These are phyloP conservation scores for Zalaria obscura DNA, from an alignment of 2,329 filamentous ascomycete species.

Conservation along the genomic window DNA sequence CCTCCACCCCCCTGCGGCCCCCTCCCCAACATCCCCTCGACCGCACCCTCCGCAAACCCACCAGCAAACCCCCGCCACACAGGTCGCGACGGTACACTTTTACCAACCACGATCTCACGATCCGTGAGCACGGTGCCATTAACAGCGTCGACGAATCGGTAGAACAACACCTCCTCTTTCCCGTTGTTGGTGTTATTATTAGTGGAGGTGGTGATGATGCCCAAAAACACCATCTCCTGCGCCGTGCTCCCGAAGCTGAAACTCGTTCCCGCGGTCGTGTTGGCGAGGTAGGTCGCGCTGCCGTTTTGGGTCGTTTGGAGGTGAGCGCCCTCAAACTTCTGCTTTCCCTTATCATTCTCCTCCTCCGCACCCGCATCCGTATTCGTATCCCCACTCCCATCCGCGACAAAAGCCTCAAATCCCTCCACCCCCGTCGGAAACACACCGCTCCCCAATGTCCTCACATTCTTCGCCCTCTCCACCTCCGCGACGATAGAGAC, in stretches of 20 bases:
- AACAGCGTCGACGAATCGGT: conserved; percentile 38
- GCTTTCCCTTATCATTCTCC: not conserved
- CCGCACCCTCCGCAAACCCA: conserved; percentile 12
- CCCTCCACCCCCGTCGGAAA: conserved; percentile 49
- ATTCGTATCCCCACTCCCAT: no score
- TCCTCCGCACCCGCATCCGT: no score
- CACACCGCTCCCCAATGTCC: conserved; percentile 33
- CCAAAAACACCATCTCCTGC: conserved; percentile 43
- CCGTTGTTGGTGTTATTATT: conserved; percentile 4
- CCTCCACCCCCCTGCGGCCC: conserved; percentile 11
- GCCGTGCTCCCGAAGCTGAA: conserved; percentile 41
- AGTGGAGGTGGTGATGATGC: conserved; percentile 16
- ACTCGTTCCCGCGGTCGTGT: conserved; percentile 30
- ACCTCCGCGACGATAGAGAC: conserved; percentile 34
- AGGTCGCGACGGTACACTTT: not conserved
- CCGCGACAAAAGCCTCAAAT: conserved; percentile 26
- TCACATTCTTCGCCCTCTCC: conserved; percentile 33
- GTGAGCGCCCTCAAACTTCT: conserved; percentile 22
- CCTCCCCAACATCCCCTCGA: conserved; percentile 16
- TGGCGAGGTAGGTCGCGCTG: conserved; percentile 39
- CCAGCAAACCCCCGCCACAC: conserved; percentile 5
- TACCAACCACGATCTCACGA: conserved; percentile 22
- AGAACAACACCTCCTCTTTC: conserved; percentile 36
- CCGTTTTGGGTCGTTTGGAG: conserved; percentile 44
- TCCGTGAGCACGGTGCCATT: conserved; percentile 41